Conservation (phyloP, 2,329 filamentous ascomycete species). For the Fusarium pseudocircinatum region DNA sequence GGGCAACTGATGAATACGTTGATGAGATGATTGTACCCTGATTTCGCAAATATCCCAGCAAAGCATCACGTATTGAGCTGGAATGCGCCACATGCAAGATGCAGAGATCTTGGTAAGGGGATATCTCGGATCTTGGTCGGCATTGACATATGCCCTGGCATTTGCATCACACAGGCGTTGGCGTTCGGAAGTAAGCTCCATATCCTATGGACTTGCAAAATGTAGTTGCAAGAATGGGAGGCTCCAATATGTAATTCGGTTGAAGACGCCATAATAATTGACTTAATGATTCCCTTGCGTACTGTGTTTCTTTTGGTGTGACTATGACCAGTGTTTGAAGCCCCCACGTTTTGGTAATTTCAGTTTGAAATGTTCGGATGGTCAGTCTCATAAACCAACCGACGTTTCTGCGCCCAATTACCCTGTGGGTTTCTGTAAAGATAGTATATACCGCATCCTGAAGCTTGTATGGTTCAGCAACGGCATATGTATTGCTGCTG, state of each 20-base stretch:
- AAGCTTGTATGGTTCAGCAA: background rate
- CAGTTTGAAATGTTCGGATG: background rate
- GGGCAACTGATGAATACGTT: background rate
- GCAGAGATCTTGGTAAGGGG: slow-evolving; percentile 34
- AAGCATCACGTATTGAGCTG: slow-evolving; percentile 1
- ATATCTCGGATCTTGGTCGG: slow-evolving; percentile 44
- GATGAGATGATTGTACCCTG: background rate
- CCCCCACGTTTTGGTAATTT: slow-evolving; percentile 10
- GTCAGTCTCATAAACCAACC: background rate
- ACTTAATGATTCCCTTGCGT: slow-evolving; percentile 10
- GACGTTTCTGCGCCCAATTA: background rate
- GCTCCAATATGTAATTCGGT: background rate
- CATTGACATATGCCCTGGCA: slow-evolving; percentile 28
- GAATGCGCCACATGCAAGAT: slow-evolving; percentile 22
- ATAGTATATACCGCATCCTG: background rate
- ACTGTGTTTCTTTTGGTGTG: background rate
- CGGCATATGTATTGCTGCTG: background rate
- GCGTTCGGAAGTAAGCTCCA: slow-evolving; percentile 4
- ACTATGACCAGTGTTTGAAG: background rate
- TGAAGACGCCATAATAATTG: slow-evolving; percentile 2
- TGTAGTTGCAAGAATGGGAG: background rate
- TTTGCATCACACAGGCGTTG: slow-evolving; percentile 16
- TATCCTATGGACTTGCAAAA: background rate
- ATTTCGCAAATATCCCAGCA: background rate
- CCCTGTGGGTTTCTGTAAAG: background rate